Evolutionary conservation across 371 early-diverging fungal genomes (phyloP).

Genomic region (Mucor velutinosus): DNA sequence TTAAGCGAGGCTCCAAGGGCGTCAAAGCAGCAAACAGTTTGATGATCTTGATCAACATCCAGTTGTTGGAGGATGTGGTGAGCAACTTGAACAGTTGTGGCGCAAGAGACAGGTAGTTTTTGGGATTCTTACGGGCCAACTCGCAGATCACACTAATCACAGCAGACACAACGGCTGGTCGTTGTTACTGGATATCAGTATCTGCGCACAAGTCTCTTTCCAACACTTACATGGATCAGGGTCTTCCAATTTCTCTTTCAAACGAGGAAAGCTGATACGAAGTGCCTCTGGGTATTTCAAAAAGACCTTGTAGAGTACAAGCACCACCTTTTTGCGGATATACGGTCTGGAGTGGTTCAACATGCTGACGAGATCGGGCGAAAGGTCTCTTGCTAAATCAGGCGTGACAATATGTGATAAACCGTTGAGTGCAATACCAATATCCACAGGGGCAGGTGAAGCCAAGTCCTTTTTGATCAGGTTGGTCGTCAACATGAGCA

Average conservation of each 20-base stretch:
- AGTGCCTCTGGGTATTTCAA: constrained; percentile 90
- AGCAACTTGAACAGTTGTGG: constrained; percentile 91
- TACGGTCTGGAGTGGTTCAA: constrained; percentile 90
- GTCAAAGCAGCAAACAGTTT: constrained; percentile 95
- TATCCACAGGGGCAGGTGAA: constrained; percentile 77
- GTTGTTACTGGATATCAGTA: not conserved
- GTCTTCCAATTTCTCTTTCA: constrained; percentile 92
- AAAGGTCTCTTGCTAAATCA: constrained; percentile 89
- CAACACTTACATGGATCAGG: constrained; percentile 82
- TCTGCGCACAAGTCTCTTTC: no score
- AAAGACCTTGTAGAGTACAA: constrained; percentile 88
- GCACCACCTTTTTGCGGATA: constrained; percentile 89
- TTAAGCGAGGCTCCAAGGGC: constrained; percentile 91
- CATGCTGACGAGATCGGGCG: constrained; percentile 84
- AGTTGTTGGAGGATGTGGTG: constrained; percentile 89
- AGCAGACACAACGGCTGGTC: constrained; percentile 83
- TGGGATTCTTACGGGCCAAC: constrained; percentile 88
- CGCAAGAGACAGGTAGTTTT: constrained; percentile 89
- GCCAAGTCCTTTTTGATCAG: constrained; percentile 95
- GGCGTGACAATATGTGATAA: constrained; percentile 90
- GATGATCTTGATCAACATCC: constrained; percentile 98
- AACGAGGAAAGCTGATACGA: constrained; percentile 79
- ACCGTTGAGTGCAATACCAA: constrained; percentile 89
- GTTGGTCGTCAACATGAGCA: constrained; percentile 95
- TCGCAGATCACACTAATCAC: constrained; percentile 96